A percentile compares a stretch with the other conserved stretches of the same genome.
Evolutionary conservation across 225 moss, liverwort and hornwort species (phyloP).

Genomic region (Physcomitrium patens): DNA sequence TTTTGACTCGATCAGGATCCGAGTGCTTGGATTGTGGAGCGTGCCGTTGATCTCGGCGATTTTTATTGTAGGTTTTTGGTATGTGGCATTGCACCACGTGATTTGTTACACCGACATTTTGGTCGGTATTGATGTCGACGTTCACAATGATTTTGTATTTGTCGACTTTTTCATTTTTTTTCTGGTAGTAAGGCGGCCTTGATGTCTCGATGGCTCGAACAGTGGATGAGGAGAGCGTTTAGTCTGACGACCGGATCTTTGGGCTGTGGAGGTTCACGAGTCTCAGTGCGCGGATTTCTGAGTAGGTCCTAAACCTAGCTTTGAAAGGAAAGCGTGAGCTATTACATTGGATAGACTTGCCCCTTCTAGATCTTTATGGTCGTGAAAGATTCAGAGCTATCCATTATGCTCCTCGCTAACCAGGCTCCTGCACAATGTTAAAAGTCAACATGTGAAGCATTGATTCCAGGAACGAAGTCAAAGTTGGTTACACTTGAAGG

Average conservation of each 20-base stretch:
- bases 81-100: background rate
- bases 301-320: constrained; percentile 4
- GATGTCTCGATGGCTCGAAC: background rate
- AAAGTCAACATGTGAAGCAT: background rate
- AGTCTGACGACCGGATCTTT: constrained; percentile 1
- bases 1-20: constrained; percentile 5
- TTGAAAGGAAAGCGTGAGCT: background rate
- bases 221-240: constrained; percentile 3
- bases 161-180: background rate
- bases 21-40: constrained; percentile 24
- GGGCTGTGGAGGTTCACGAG: background rate
- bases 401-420: background rate
- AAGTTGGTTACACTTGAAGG: background rate
- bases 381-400: background rate
- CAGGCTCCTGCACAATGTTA: constrained; percentile 13
- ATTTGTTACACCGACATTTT: background rate
- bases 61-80: constrained; percentile 7
- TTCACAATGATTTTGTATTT: background rate
- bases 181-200: background rate
- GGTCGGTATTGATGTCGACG: background rate
- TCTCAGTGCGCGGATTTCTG: background rate
- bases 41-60: background rate
- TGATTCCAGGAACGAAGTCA: background rate
- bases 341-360: background rate
- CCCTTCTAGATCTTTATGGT: background rate